These are phyloP conservation scores for Eucalyptus sp. DNA, from an alignment of 345 rosid genomes.

Conservation along the genomic window DNA sequence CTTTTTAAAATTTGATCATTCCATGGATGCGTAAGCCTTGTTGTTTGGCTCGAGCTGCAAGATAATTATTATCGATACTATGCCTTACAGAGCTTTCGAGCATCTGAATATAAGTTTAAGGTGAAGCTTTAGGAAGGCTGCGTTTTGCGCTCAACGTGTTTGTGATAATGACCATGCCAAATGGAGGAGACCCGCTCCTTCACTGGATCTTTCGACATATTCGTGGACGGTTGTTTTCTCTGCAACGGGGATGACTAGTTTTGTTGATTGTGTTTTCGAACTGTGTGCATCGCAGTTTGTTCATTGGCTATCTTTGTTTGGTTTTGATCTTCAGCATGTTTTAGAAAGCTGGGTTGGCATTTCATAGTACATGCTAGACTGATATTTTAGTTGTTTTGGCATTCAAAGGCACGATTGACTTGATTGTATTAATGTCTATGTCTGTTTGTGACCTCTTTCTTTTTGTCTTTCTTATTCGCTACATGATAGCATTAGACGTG, in stretches of 20 bases:
- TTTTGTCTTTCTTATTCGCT: not conserved
- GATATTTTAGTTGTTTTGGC: not conserved
- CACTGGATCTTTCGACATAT: not conserved
- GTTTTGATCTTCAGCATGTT: not conserved
- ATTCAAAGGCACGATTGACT: not conserved
- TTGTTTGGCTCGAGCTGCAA: not conserved
- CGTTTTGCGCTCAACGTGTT: not conserved
- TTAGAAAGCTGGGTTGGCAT: not conserved
- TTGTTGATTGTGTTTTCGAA: not conserved
- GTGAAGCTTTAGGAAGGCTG: not conserved
- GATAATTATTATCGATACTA: not conserved
- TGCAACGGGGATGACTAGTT: not conserved
- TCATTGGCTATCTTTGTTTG: not conserved
- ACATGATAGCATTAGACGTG: not conserved
- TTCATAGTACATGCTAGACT: not conserved
- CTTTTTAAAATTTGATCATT: not conserved
- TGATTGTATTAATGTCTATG: not conserved
- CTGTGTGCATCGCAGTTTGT: not conserved
- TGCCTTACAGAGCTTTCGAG: not conserved
- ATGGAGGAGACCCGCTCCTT: not conserved
- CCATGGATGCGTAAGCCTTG: not conserved
- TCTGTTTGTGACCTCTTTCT: not conserved
- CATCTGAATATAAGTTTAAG: not conserved
- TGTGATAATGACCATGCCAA: not conserved
- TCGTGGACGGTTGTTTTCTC: not conserved